These are phyloP conservation scores for Microcyclosporella mali DNA, from an alignment of 2,329 filamentous ascomycete species.

Conservation along the genomic window DNA sequence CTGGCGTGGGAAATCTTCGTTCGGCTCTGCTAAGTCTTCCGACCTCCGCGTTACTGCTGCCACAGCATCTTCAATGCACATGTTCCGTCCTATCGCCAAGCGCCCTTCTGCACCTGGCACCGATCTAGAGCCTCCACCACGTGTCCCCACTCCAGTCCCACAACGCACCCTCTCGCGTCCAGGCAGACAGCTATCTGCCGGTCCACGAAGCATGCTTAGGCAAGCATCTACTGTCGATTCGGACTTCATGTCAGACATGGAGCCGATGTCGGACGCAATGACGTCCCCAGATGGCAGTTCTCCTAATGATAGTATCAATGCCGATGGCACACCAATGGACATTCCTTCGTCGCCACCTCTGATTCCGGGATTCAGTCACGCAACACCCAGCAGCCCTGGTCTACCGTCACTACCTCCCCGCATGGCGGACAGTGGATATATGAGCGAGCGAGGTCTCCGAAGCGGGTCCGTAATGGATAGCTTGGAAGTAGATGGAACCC, in stretches of 20 bases:
- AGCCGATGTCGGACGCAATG: constrained; percentile 37
- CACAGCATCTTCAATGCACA: constrained; percentile 79
- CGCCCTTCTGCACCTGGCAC: constrained; percentile 43
- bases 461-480: constrained; percentile 64
- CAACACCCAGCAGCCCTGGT: constrained; percentile 67
- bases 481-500: constrained; percentile 51
- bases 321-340: constrained; percentile 64
- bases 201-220: constrained; percentile 24
- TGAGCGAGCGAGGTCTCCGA: constrained; percentile 44
- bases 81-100: constrained; percentile 65
- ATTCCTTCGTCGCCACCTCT: constrained; percentile 89
- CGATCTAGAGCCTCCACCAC: constrained; percentile 65
- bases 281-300: constrained; percentile 46
- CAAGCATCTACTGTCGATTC: constrained; percentile 28
- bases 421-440: constrained; percentile 66
- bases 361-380: constrained; percentile 47
- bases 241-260: constrained; percentile 28
- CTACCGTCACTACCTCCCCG: constrained; percentile 47
- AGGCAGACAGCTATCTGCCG: constrained; percentile 24
- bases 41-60: constrained; percentile 86
- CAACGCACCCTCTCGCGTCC: constrained; percentile 34
- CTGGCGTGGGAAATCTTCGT: constrained; percentile 63
- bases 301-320: constrained; percentile 38
- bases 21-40: constrained; percentile 57
- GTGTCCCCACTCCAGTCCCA: constrained; percentile 72